Percentiles rank a stretch among this genome's conserved stretches.
These are phyloP conservation scores for Podaxis rugospora DNA, from an alignment of 768 basidiomycete genomes.

Conservation along the genomic window DNA sequence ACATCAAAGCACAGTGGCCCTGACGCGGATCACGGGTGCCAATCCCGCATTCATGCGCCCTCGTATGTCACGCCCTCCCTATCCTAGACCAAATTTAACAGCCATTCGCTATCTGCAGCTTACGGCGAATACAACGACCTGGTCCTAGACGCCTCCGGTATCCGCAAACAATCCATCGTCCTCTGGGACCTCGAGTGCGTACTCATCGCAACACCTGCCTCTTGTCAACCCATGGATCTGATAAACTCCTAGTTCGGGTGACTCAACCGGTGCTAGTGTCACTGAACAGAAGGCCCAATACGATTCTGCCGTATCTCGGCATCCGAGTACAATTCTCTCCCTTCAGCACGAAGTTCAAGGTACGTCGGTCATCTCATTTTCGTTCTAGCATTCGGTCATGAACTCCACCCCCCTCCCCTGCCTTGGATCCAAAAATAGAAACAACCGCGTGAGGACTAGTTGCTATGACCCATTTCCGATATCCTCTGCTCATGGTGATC, in stretches of 20 bases:
- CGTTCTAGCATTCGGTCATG: neutral
- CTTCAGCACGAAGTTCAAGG: neutral
- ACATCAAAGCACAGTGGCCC: constrained; percentile 22
- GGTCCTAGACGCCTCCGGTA: constrained; percentile 27
- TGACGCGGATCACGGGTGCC: constrained; percentile 29
- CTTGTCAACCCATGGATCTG: neutral
- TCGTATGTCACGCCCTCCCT: constrained; percentile 18
- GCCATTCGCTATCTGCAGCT: constrained; percentile 17
- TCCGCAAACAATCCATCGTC: constrained; percentile 26
- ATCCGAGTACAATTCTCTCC: neutral
- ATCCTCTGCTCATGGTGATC: neutral
- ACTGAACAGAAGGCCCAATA: neutral
- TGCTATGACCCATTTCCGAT: neutral
- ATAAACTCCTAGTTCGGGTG: neutral
- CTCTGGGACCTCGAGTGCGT: constrained; percentile 38
- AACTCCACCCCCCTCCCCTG: neutral
- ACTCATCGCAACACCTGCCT: constrained; percentile 12
- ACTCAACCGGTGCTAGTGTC: neutral
- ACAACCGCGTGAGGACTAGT: constrained; percentile 17
- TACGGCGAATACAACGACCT: constrained; percentile 38
- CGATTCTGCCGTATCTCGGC: neutral
- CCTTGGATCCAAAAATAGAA: constrained; percentile 13
- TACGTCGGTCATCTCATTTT: neutral
- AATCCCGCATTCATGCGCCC: constrained; percentile 36
- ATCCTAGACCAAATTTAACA: neutral